These are phyloP conservation scores for Aspergillus carlsbadensis DNA, from an alignment of 495 filamentous ascomycete genomes.

Conservation along the genomic window DNA sequence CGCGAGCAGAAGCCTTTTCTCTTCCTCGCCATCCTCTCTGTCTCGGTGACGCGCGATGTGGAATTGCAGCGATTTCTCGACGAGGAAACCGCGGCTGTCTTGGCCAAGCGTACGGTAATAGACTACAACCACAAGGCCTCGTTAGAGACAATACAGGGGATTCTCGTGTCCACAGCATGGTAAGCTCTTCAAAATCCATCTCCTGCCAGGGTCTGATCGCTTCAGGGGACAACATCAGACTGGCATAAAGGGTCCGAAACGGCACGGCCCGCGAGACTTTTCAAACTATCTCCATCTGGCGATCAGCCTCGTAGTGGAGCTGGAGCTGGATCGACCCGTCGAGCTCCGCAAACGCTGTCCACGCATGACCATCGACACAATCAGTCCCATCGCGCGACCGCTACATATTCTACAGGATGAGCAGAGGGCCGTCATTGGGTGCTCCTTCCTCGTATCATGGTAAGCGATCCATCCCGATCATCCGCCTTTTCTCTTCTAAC, in stretches of 20 bases:
- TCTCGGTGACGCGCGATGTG: slow-evolving; percentile 36
- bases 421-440: slow-evolving; percentile 23
- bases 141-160: slow-evolving; percentile 42
- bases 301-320: slow-evolving; percentile 40
- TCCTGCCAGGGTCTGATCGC: background rate
- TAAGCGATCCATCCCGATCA: slow-evolving; percentile 2
- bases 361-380: background rate
- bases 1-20: slow-evolving; percentile 32
- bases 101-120: slow-evolving; percentile 29
- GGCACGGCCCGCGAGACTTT: slow-evolving; percentile 34
- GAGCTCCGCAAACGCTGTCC: slow-evolving; percentile 6
- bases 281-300: slow-evolving; percentile 44
- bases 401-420: slow-evolving; percentile 12
- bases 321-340: slow-evolving; percentile 36
- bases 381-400: background rate
- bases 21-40: slow-evolving; percentile 36
- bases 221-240: slow-evolving; percentile 21
- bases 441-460: slow-evolving; percentile 23
- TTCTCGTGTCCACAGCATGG: slow-evolving; percentile 9
- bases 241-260: background rate
- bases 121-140: slow-evolving; percentile 38
- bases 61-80: slow-evolving; percentile 38
- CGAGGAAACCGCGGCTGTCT: slow-evolving; percentile 28
- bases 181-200: slow-evolving; percentile 2
- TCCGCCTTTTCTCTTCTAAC: background rate